Base-by-base conservation (phyloP, 192 early-diverging fungal genomes). In the Coemansia sp. region DNA sequence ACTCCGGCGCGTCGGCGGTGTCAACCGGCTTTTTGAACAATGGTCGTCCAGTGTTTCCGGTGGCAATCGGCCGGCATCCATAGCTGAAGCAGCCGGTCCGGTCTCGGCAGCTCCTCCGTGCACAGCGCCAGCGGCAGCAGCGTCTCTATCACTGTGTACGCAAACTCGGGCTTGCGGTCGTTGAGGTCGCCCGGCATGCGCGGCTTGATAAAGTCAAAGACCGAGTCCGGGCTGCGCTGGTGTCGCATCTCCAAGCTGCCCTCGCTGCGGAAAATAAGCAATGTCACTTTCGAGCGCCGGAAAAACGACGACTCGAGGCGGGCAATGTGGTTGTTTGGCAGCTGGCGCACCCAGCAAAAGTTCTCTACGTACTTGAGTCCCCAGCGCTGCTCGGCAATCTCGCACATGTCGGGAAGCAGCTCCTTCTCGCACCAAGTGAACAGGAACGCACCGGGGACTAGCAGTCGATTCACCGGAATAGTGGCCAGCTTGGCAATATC, bases 401-500 rank as follows among this genome's bases (percentile, higher is more conserved):
- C 73, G 20, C 93, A 82, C 51, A 97, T 85, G 21, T 85, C 77
- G 14, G 89, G 92, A 14, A 92, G 73, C 58, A 87, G 83, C 68
- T 97, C 93, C 68, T 97, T 97, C 65, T 95, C 93, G 28, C 86
- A 75, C 94, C 94, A 97, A 12, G 94, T 87, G 59, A 97, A 95
- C 19, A 97, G 62, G 65, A 95, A 97, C 8, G 91, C 93, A 26
- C 79, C 78, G 1, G 83, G 77, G 4, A 94, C 78, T 31, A 97
- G 71, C 23, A 78, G 3, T 77, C 60, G 22, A 81, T 69, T 31
- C 82, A 83, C 58, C 75, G 73, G 48, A 79, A 76, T 40, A 48
- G 69, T 25, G 12, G 38, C 19, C 2, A 80, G 66, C 29, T 45
- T 30, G 14, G 27, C 38, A 20, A 70, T 70, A 30, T 46, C 48